Evolutionary conservation across 345 rosid genomes (phyloP), one percentile per base, ranked within the genome.

Genomic region (Eucalyptus paniculata): DNA sequence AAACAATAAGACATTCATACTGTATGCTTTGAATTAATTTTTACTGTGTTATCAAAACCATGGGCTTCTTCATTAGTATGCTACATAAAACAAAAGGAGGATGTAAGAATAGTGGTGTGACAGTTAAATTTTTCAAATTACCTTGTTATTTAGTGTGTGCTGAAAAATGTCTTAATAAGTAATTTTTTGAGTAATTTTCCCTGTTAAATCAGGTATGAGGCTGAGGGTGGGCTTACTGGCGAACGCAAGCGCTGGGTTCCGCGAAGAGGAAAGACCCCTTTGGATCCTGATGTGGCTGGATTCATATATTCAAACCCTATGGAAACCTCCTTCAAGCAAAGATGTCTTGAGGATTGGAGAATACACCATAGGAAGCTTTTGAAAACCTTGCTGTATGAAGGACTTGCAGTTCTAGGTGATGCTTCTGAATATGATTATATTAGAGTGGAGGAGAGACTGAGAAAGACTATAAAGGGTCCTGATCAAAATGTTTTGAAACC

Each of bases 201-300:
- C 28, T 85, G 24, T 91, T 67, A 89, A 88, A 89, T 89, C 90
- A 97, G 99, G 95, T 97, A 97, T 88, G 81, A 95, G 87, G 96
- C 92, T 86, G 99, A 97, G 91, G 99, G 99, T 88, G 99, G 99
- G 56, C 98, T 97, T 85, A 96, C 99, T 87, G 99, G 99, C 90
- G 99, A 97, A 30, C 97, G 99, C 91, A 97, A 97, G 92, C 96
- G 98, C 87, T 97, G 99, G 99, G 99, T 97, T 86, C 99, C 99
- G 53, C 95, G 99, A 91, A 94, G 96, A 90, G 99, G 99, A 51
- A 96, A 95, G 93, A 92, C 98, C 89, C 99, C 99, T 89, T 91
- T 97, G 89, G 99, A 97, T 92, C 99, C 99, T 3, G 99, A 97
- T 92, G 96, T 95, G 72, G 92, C 91, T 91, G 99, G 99, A 80